Percentiles rank a stretch among this genome's conserved stretches.
phyloP scores from a whole-genome alignment of 768 basidiomycete species.

The Tephrocybe rancida region DNA sequence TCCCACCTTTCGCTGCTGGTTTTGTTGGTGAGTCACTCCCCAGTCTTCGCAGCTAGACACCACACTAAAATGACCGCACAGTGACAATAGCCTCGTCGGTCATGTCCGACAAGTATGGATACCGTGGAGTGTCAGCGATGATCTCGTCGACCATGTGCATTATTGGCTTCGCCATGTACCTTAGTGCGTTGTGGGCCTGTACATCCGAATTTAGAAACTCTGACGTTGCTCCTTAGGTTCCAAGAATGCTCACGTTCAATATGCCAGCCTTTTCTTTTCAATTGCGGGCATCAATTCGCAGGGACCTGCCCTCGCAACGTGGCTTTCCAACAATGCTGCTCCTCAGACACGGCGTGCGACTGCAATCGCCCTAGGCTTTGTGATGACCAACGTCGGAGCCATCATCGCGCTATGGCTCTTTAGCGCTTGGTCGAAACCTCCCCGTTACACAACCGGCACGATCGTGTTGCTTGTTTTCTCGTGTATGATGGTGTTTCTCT shows the following conservation, averaged over 20 bases:
- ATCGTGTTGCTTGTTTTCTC: conserved; percentile 39
- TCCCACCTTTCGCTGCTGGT: conserved; percentile 41
- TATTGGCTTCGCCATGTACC: conserved; percentile 40
- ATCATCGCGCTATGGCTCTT: conserved; percentile 62
- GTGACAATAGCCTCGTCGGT: conserved; percentile 24
- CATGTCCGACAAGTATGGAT: conserved; percentile 27
- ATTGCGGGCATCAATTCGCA: conserved; percentile 41
- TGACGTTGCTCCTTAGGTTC: conserved; percentile 17
- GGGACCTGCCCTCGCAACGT: conserved; percentile 43
- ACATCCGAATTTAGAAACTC: background rate
- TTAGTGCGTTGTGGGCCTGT: conserved; percentile 24
- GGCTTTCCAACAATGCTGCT: conserved; percentile 53
- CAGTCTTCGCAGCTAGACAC: background rate
- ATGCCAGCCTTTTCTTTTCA: conserved; percentile 49
- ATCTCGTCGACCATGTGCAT: conserved; percentile 32
- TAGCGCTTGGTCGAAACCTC: conserved; percentile 49
- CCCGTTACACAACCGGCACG: conserved; percentile 49
- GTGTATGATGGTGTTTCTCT: conserved; percentile 35
- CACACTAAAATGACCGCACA: background rate
- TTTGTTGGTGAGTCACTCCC: conserved; percentile 25
- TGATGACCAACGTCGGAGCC: conserved; percentile 43
- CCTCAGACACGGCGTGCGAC: conserved; percentile 52
- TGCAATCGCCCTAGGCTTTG: conserved; percentile 42
- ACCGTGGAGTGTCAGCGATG: conserved; percentile 29
- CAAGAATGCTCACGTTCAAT: conserved; percentile 31